phyloP scores from a whole-genome alignment of 305 asterid genomes.

The Striga hermonthica region DNA sequence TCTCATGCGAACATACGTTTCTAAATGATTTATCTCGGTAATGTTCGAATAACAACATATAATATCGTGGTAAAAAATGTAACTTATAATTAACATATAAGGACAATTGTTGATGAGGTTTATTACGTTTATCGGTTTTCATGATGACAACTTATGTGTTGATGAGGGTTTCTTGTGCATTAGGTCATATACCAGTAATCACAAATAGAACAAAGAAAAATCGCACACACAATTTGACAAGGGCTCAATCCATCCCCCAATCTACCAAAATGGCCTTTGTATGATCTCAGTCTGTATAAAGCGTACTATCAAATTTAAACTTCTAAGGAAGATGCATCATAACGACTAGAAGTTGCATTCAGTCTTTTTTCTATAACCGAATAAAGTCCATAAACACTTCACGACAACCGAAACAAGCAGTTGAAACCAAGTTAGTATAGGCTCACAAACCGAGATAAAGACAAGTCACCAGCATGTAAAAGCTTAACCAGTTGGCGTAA shows the following conservation, averaged over 20 bases:
- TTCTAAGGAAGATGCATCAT: background rate
- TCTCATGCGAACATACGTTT: too few species aligned
- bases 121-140: too few species aligned
- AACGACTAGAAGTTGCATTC: slow-evolving; percentile 7
- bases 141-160: too few species aligned
- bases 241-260: background rate
- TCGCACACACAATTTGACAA: background rate
- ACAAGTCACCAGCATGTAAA: background rate
- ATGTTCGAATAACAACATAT: too few species aligned
- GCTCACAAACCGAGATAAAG: slow-evolving; percentile 1
- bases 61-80: too few species aligned
- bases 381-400: slow-evolving; percentile 11
- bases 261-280: background rate
- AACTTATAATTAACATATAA: too few species aligned
- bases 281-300: background rate
- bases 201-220: background rate
- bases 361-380: slow-evolving; percentile 18
- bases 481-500: slow-evolving; percentile 17
- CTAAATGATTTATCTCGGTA: too few species aligned
- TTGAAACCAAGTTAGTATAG: background rate
- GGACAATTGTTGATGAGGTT: too few species aligned
- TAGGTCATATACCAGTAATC: too few species aligned
- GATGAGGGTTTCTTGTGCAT: too few species aligned
- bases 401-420: slow-evolving; percentile 4
- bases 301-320: background rate